These are phyloP conservation scores for Candida ponderosae DNA, from an alignment of 805 yeast species.

Conservation along the genomic window DNA sequence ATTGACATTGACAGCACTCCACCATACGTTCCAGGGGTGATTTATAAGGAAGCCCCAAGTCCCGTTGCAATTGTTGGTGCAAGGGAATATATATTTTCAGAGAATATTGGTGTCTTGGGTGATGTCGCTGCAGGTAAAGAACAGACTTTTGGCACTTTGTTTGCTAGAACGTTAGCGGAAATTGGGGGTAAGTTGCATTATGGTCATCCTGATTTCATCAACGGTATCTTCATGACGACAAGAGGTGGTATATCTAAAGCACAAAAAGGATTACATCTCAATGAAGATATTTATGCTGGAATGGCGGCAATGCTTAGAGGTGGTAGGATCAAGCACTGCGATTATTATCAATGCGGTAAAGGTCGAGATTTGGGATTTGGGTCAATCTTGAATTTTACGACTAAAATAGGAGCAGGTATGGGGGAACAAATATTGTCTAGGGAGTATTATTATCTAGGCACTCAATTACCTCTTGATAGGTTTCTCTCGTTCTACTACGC, in stretches of 20 bases:
- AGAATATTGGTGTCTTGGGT: constrained; percentile 85
- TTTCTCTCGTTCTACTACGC: constrained; percentile 93
- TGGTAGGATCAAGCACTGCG: constrained; percentile 92
- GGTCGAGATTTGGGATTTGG: constrained; percentile 94
- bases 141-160: constrained; percentile 92
- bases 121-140: constrained; percentile 98
- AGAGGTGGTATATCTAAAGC: constrained; percentile 96
- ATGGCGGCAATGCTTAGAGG: constrained; percentile 86
- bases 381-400: constrained; percentile 85
- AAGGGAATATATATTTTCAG: constrained; percentile 90
- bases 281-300: constrained; percentile 95
- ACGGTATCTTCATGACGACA: constrained; percentile 87
- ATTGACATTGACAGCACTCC: constrained; percentile 38
- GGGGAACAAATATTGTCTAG: constrained; percentile 92
- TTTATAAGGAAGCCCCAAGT: constrained; percentile 24
- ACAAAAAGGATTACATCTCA: constrained; percentile 85
- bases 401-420: constrained; percentile 98
- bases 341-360: constrained; percentile 93
- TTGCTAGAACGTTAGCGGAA: constrained; percentile 88
- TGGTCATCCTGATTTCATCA: constrained; percentile 94
- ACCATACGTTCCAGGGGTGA: constrained; percentile 55
- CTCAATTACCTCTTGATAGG: constrained; percentile 81
- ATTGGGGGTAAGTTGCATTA: constrained; percentile 93
- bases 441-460: constrained; percentile 87
- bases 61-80: constrained; percentile 95